Evolutionary conservation across 345 rosid species (phyloP).

Genomic region (Lagerstroemia speciosa): DNA sequence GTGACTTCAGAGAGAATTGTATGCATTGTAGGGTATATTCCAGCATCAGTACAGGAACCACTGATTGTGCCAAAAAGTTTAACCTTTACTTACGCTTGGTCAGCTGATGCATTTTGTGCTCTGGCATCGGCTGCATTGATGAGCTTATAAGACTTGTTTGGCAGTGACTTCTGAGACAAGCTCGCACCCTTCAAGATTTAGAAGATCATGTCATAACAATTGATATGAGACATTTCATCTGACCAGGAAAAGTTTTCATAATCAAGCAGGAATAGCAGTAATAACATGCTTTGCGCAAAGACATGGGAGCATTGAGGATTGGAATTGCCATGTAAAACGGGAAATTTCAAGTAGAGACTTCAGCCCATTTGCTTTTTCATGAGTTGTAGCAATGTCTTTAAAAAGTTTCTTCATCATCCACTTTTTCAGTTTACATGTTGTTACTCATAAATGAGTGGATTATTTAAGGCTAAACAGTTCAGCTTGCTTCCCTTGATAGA

Average conservation of each 20-base stretch:
- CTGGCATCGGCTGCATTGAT: constrained; percentile 46
- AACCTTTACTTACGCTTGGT: constrained; percentile 49
- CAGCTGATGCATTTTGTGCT: constrained; percentile 35
- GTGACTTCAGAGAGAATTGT: neutral
- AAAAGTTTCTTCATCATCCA: neutral
- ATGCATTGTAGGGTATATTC: neutral
- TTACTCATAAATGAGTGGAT: too few relatives aligned
- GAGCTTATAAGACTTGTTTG: constrained; percentile 43
- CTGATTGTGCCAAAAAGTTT: neutral
- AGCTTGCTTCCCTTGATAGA: neutral
- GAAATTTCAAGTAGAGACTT: neutral
- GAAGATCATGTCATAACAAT: neutral
- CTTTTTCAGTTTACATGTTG: neutral
- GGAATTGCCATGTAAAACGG: neutral
- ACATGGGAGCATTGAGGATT: neutral
- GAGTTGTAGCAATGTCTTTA: neutral
- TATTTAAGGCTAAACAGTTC: neutral
- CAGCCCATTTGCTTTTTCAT: neutral
- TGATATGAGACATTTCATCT: neutral
- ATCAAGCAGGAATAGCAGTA: neutral
- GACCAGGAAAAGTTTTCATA: neutral
- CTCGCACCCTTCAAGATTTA: constrained; percentile 60
- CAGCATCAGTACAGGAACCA: neutral
- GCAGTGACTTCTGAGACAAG: constrained; percentile 38
- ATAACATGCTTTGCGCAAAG: neutral